Evolutionary conservation across 2,329 filamentous ascomycete species (phyloP).

Genomic region (Aureobasidium sp.): DNA sequence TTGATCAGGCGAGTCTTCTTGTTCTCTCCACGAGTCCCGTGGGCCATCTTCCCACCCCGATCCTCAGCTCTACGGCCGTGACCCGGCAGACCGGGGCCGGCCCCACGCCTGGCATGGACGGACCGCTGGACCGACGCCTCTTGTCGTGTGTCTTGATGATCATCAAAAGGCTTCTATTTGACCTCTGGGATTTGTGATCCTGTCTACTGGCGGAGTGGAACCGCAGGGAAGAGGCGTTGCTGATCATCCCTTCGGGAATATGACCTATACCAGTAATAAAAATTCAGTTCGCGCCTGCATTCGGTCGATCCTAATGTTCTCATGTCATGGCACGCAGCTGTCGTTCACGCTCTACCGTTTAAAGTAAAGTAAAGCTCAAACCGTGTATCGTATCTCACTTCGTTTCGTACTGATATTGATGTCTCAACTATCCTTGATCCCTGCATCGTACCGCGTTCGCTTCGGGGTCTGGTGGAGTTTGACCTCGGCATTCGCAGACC

Average conservation of each 20-base stretch:
- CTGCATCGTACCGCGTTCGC: background rate
- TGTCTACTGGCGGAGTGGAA: background rate
- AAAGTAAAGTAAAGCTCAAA: too few relatives aligned
- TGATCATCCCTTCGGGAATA: background rate
- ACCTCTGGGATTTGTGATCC: background rate
- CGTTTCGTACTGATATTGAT: background rate
- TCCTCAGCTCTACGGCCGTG: conserved; percentile 7
- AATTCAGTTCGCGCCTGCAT: background rate
- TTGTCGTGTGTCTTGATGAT: background rate
- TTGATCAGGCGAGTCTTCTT: background rate
- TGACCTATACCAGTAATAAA: too few relatives aligned
- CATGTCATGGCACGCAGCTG: background rate
- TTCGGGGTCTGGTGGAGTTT: background rate
- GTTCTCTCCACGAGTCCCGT: background rate
- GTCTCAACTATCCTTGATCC: background rate
- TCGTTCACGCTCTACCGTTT: background rate
- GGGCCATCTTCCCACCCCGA: background rate
- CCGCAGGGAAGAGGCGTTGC: background rate
- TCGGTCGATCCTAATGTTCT: background rate
- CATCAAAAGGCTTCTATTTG: background rate
- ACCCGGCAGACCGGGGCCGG: background rate
- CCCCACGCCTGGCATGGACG: conserved; percentile 2
- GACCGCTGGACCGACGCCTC: background rate
- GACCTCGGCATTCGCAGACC: background rate
- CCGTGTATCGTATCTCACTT: too few relatives aligned